A percentile compares a stretch with the other conserved stretches of the same genome.
Evolutionary conservation across 441 rosid species (phyloP).

Genomic region (Gossypium davidsonii): DNA sequence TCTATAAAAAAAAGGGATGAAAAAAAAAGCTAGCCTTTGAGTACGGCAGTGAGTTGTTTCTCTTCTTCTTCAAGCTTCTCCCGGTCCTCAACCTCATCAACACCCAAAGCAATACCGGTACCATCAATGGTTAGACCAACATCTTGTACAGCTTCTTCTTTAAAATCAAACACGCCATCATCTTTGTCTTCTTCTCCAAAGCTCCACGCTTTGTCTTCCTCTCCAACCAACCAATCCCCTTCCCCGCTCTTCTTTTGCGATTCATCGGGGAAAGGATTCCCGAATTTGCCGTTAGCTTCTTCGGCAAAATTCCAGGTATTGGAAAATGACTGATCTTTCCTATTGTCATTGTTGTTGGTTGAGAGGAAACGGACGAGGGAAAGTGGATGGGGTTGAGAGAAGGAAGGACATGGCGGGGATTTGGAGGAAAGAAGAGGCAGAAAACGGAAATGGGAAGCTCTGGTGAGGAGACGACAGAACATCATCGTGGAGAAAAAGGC

Average conservation of each 20-base stretch:
- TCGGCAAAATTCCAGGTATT: conserved; percentile 41
- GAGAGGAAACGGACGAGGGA: conserved; percentile 43
- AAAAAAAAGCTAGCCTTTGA: conserved; percentile 41
- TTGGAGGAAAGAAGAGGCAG: conserved; percentile 34
- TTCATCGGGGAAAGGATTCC: conserved; percentile 30
- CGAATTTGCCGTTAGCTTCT: conserved; percentile 34
- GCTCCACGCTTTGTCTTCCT: conserved; percentile 40
- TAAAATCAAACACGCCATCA: conserved; percentile 33
- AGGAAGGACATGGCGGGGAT: conserved; percentile 13
- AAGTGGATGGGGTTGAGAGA: conserved; percentile 22
- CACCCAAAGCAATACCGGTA: neutral
- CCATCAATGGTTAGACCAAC: conserved; percentile 7
- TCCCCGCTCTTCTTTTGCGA: conserved; percentile 20
- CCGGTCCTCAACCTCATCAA: conserved; percentile 32
- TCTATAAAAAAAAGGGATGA: neutral
- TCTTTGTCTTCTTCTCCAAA: conserved; percentile 38
- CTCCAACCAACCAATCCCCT: conserved; percentile 31
- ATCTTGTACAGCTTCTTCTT: conserved; percentile 11
- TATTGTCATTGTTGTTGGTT: conserved; percentile 23
- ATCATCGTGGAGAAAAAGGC: conserved; percentile 20
- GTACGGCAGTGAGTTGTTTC: conserved; percentile 44
- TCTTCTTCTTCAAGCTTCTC: conserved; percentile 43
- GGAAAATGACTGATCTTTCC: conserved; percentile 21
- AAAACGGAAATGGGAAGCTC: conserved; percentile 50
- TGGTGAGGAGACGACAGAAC: conserved; percentile 67